Evolutionary conservation across 129 eudicot genomes (phyloP), one percentile per base, ranked within the genome.

Genomic region (Escallonia herrerae): DNA sequence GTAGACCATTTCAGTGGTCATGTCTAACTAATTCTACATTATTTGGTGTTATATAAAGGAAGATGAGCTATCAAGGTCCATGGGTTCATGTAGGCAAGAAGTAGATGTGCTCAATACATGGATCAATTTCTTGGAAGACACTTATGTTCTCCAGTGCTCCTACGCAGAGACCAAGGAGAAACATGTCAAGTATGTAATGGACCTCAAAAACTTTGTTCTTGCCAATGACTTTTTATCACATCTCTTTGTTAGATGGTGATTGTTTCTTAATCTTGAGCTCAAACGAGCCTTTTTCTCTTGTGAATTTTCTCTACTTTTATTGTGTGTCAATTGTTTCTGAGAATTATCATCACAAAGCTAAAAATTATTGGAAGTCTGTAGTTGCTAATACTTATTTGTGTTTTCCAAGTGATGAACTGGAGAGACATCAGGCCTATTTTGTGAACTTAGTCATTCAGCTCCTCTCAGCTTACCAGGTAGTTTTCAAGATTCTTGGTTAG

Each of bases 51-150:
- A 46, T 64, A 13, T 67, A 46, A 68, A 94, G 99, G 99, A 94
- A 72, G 90, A 89, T 22, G 99, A 94, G 79, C 76, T 94, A 44
- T 77, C 90, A 49, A 81, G 74, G 76, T 83, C 99, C 46, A 72
- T 94, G 64, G 72, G 79, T 51, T 94, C 99, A 43, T 83, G 95
- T 66, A 78, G 72, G 74, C 86, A 70, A 72, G 99, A 94, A 82
- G 91, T 83, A 33, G 81, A 82, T 56, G 95, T 94, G 76, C 76
- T 94, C 56, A 74, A 72, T 76, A 83, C 99, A 15, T 94, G 99
- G 99, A 86, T 82, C 68, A 94, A 94, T 69, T 94, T 94, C 79
- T 76, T 94, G 82, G 99, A 94, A 76, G 96, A 94, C 75, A 78
- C 99, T 39, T 94, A 97, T 96, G 79, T 77, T 80, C 83, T 94